Base-by-base conservation (phyloP, 257 asterid species). In the Solanum etuberosum region DNA sequence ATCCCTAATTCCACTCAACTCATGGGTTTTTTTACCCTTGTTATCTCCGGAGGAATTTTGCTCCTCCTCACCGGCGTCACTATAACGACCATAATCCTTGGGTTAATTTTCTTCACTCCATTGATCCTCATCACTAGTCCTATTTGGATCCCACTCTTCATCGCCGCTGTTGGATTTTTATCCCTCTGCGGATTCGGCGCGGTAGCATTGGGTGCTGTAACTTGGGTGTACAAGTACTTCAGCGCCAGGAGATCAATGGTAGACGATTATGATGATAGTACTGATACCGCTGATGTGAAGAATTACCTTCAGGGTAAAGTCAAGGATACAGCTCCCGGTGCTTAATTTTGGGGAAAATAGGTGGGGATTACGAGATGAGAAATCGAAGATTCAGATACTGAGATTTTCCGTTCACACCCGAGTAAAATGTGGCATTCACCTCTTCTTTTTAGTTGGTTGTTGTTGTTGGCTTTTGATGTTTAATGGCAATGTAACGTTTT, bases 311-410 rank as follows among this genome's bases (percentile, higher is more conserved):
- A 92, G 13, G 88, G 90, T 67, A 96, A 90, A 86, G 95, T 90
- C 1, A 94, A 94, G 89, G 98, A 95, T 83, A 97, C 98, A 57
- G 98, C 99, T 23, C 98, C 99, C 16, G 93, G 98, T 46, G 98
- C 98, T 35, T 95, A 93, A 35, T 9, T 11, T 25, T 1, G 72
- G 72, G 71, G 34, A 5, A 31, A 68, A 68, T 34, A 4, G 13
- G 23, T 68, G 37, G 23, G 40, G 1, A 15, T 15, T 15, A 15
- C 13, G 0, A 67, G 74, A 4, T 27, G 73, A 27, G 74, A 13
- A 65, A 65, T 25, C 9, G 0, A 14, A 68, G 4, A 31, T 29
- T 7, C 20, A n/a, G 13, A 12, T 18, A 25, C 9, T 12, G 21
- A 27, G 37, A 27, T 67, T 67, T n/a, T 61, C 14, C 0, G 5